Evolutionary conservation across 257 asterid genomes (phyloP), one percentile per base, ranked within the genome.

Genomic region (Fraxinus americana): DNA sequence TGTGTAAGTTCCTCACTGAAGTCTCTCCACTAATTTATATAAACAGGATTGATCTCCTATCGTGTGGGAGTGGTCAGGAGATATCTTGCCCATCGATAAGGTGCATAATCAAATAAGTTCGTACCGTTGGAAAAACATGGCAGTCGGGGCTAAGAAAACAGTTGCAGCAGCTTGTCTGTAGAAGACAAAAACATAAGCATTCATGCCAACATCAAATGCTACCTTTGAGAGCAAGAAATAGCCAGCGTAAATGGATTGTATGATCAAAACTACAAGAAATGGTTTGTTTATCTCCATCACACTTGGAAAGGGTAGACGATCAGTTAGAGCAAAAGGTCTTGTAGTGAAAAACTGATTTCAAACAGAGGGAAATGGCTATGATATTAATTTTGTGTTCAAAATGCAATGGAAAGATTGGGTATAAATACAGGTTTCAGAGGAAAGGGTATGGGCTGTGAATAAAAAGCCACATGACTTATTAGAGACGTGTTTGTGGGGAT

Each of bases 111-210:
- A 30, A 38, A 13, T 25, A 38, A 11, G 6, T 35, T 9, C 1
- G 9, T 80, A 92, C 98, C 98, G 11, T 80, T 92, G 87, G 16
- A 85, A 71, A 61, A 90, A 82, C 72, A 89, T 43, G 80, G 97
- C 90, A 25, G 27, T 25, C 27, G 27, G 27, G 27, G 27, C 27
- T 25, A 25, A 25, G 27, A 25, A 25, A 25, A 63, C 85, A 63
- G 98, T 82, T 3, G 98, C 98, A 78, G 80, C 70, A 77, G 96
- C 97, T 82, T 94, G 98, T 79, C 98, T 87, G 57, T 94, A 94
- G 87, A 91, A 90, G 75, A 94, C 95, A 36, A 92, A 94, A 10
- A 94, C 92, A 75, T 74, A 92, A 43, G 98, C 82, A 71, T 86
- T 92, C 97, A 92, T 92, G 4, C 98, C 98, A 27, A 86, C 96